Evolutionary conservation across 495 filamentous ascomycete species (phyloP), one percentile per base, ranked within the genome.

Genomic region (Neurospora terricola): DNA sequence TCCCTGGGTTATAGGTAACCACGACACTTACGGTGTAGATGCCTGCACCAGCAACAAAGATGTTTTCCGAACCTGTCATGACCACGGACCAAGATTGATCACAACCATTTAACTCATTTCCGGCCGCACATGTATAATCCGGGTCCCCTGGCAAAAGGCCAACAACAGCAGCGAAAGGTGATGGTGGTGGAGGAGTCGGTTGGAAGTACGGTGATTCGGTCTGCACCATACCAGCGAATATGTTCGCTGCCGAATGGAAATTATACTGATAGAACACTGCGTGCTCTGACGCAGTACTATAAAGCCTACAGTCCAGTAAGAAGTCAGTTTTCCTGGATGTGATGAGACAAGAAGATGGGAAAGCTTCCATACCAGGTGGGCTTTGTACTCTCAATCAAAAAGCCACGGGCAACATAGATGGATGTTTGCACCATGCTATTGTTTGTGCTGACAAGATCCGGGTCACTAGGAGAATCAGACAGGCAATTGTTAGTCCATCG

Each of bases 201-300:
- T 94, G 93, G 83, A 89, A 93, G 83, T 97, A 97, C 21, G 93
- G 91, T 0, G 94, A 94, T 81, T 97, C 94, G 5, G 92, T 90
- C 80, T 97, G 94, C 71, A 96, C 91, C 48, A 91, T 81, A 14
- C 88, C 90, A 84, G 93, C 90, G 81, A 91, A 96, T 73, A 95
- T 84, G 78, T 94, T 92, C 77, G 90, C 82, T 1, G 94, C 92
- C 72, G 88, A 89, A 66, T 87, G 81, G 73, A 97, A 80, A 78
- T 94, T 88, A 81, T 94, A 97, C 77, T 87, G 84, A 87, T 97
- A 97, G 7, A 97, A 81, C 75, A 91, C 87, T 78, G 87, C 89
- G 83, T 98, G 94, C 82, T 98, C 94, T 0, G 38, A 39, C 38
- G 38, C 38, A 39, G 38, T 39, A 14, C 38, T 14, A 4, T 39